Conservation (phyloP, 495 filamentous ascomycete species). For the Jackrogersella multiformis region DNA sequence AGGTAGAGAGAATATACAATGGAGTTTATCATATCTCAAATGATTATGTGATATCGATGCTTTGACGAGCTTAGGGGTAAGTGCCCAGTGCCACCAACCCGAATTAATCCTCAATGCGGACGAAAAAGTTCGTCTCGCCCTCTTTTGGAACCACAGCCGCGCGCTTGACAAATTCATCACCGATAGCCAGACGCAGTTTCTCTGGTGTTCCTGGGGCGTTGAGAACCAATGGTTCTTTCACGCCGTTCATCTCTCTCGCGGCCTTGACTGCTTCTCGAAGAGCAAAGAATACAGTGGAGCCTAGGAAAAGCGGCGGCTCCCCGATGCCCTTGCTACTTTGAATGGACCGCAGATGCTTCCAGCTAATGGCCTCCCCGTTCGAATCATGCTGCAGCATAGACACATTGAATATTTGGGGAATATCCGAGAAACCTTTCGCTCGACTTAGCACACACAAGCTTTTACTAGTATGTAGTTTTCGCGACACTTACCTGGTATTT, state of each 20-base stretch:
- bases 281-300: constrained; percentile 81
- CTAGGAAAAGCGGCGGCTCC: constrained; percentile 87
- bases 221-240: constrained; percentile 58
- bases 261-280: constrained; percentile 76
- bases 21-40: too few relatives aligned
- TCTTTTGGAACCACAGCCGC: constrained; percentile 68
- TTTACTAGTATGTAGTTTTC: constrained; percentile 47
- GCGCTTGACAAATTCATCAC: constrained; percentile 76
- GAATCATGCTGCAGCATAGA: constrained; percentile 64
- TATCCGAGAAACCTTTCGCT: constrained; percentile 70
- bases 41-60: too few relatives aligned
- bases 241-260: constrained; percentile 68
- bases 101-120: constrained; percentile 34
- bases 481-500: constrained; percentile 66
- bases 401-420: constrained; percentile 86
- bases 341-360: constrained; percentile 86
- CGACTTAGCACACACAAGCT: neutral
- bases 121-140: constrained; percentile 84
- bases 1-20: too few relatives aligned
- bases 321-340: constrained; percentile 78
- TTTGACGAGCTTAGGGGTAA: neutral
- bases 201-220: constrained; percentile 76
- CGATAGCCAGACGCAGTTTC: constrained; percentile 74
- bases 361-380: constrained; percentile 72
- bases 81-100: neutral